Conservation (phyloP, 1,284 basidiomycete species). For the Ganoderma sinense region DNA sequence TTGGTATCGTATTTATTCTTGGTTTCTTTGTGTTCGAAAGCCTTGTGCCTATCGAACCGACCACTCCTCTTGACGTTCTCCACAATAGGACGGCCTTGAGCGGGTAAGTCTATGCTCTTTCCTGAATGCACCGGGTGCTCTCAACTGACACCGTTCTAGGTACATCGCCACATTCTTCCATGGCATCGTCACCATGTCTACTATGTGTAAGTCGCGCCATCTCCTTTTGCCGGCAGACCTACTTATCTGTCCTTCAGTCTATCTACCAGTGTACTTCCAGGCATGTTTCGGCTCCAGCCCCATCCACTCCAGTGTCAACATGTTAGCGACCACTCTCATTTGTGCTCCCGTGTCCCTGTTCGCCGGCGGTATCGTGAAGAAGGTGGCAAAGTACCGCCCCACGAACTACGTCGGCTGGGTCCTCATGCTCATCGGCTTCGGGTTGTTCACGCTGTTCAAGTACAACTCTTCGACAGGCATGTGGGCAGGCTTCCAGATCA, state of each 20-base stretch:
- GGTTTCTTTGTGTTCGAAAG: slow-evolving; percentile 30
- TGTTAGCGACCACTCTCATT: slow-evolving; percentile 33
- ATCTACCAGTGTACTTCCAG: slow-evolving; percentile 50
- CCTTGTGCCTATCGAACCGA: slow-evolving; percentile 7
- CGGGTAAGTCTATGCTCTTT: slow-evolving; percentile 31
- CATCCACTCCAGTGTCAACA: slow-evolving; percentile 35
- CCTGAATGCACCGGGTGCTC: neutral
- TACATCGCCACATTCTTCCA: slow-evolving; percentile 34
- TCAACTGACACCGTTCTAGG: slow-evolving; percentile 5
- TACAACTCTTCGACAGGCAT: slow-evolving; percentile 36
- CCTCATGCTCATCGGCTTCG: slow-evolving; percentile 40
- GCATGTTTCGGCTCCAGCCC: slow-evolving; percentile 40
- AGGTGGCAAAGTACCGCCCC: slow-evolving; percentile 35
- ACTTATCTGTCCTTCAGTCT: slow-evolving; percentile 35
- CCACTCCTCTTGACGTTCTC: slow-evolving; percentile 41
- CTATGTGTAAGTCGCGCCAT: slow-evolving; percentile 19
- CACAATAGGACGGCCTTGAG: slow-evolving; percentile 39
- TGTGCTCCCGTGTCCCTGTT: slow-evolving; percentile 36
- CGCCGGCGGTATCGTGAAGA: slow-evolving; percentile 31
- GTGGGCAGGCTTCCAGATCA: slow-evolving; percentile 44
- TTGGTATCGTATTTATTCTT: slow-evolving; percentile 24
- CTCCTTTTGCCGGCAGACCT: too few relatives aligned
- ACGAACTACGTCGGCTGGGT: slow-evolving; percentile 38
- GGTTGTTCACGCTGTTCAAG: slow-evolving; percentile 36
- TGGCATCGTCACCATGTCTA: slow-evolving; percentile 20